Evolutionary conservation across 1,284 basidiomycete species (phyloP), one percentile per base, ranked within the genome.

Genomic region (Sanghuangporus baumii): DNA sequence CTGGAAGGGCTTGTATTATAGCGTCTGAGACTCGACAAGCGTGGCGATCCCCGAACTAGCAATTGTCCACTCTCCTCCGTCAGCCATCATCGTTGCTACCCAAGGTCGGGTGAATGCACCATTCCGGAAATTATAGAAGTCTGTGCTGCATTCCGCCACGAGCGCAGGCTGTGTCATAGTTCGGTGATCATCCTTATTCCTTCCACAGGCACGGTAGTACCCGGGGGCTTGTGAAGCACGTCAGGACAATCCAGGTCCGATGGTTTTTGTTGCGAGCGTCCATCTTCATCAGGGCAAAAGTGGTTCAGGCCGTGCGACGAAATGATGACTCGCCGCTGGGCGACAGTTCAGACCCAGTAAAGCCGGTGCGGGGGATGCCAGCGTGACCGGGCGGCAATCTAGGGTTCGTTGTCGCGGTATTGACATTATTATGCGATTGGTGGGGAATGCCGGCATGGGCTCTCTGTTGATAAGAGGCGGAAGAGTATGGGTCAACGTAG

Each of bases 401-500:
- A 55, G 43, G 11, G 40, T 20, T 38, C 47, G 34, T n/a, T 26
- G 52, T 16, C 36, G 51, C 20, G 34, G 55, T 23, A 47, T 37
- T 36, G 60, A 43, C 46, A 31, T 50, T 40, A 34, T 36, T 20
- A 40, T 55, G 57, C 38, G 52, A 41, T 14, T 60, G 62, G 31
- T 41, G 57, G 41, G 40, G 37, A 57, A 61, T 31, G 55, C 40
- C 43, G 36, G 59, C 16, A 7, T 57, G 56, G 20, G 56, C 61
- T 58, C 57, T 57, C 50, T 62, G 61, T 31, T 57, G 26, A 52
- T 63, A 63, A 26, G 62, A 48, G 43, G 58, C 50, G 43, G 62
- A 14, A 63, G 62, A 41, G 54, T 48, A 60, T 48, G 58, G 37
- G 56, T 57, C 56, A 63, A 63, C 54, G 58, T 59, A 60, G 20